Evolutionary conservation across 768 basidiomycete species (phyloP).

Genomic region (Mycena amicta): DNA sequence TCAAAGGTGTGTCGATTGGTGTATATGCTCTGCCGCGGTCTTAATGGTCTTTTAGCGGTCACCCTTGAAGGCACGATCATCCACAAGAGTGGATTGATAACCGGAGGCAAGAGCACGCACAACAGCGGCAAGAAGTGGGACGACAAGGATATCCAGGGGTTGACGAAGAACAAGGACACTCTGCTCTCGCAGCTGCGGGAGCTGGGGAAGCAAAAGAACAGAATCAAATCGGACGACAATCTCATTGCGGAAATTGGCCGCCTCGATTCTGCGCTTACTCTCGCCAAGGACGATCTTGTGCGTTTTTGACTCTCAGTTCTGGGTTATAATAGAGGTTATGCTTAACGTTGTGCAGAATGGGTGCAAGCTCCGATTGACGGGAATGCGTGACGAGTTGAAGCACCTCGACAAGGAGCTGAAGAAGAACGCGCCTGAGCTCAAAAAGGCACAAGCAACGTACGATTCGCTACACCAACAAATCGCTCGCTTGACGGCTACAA

Average conservation of each 20-base stretch:
- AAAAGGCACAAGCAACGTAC: constrained; percentile 66
- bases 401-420: constrained; percentile 74
- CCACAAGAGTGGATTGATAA: constrained; percentile 96
- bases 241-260: constrained; percentile 76
- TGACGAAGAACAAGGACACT: constrained; percentile 64
- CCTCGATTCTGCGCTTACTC: constrained; percentile 73
- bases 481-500: constrained; percentile 50
- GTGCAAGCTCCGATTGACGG: constrained; percentile 71
- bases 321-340: not conserved
- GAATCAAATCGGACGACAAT: constrained; percentile 81
- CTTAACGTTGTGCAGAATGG: constrained; percentile 55
- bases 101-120: constrained; percentile 86
- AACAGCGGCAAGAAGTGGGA: constrained; percentile 87
- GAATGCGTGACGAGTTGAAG: constrained; percentile 83
- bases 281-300: constrained; percentile 85
- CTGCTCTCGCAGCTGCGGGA: constrained; percentile 79
- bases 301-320: constrained; percentile 32
- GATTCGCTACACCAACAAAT: constrained; percentile 57
- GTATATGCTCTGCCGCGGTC: not conserved
- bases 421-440: constrained; percentile 65
- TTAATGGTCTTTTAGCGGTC: constrained; percentile 60
- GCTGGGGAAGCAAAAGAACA: constrained; percentile 80
- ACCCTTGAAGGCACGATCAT: constrained; percentile 96
- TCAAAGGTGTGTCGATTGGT: constrained; percentile 74
- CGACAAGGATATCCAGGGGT: constrained; percentile 85